Evolutionary conservation across 2,329 filamentous ascomycete genomes (phyloP).

Genomic region (Lasiodiplodia theobromae): DNA sequence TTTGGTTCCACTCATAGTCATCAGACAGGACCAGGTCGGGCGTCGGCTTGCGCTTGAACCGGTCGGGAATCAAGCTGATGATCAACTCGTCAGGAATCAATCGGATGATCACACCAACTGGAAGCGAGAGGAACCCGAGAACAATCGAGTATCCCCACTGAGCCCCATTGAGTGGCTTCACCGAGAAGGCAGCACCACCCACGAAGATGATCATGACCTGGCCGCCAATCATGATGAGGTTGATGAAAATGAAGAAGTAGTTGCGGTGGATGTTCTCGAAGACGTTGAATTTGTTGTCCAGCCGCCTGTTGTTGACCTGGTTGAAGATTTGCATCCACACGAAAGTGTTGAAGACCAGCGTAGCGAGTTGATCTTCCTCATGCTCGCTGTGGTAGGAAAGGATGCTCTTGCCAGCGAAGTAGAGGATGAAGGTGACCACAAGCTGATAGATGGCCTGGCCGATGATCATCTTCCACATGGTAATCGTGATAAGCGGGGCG

Average conservation of each 20-base stretch:
- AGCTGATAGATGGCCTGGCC: slow-evolving; percentile 83
- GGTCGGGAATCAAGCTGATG: slow-evolving; percentile 49
- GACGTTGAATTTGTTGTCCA: slow-evolving; percentile 95
- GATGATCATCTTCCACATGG: slow-evolving; percentile 75
- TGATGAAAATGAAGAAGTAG: slow-evolving; percentile 88
- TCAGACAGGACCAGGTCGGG: slow-evolving; percentile 54
- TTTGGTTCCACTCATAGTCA: slow-evolving; percentile 69
- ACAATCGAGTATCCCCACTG: slow-evolving; percentile 91
- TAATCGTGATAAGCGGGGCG: slow-evolving; percentile 80
- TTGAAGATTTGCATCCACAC: slow-evolving; percentile 99
- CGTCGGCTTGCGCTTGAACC: slow-evolving; percentile 51
- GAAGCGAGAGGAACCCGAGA: slow-evolving; percentile 83
- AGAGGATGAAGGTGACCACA: slow-evolving; percentile 73
- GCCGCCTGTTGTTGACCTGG: slow-evolving; percentile 92
- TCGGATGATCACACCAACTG: slow-evolving; percentile 81
- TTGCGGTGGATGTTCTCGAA: slow-evolving; percentile 88
- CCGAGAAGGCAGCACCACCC: slow-evolving; percentile 81
- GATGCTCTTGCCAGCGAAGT: slow-evolving; percentile 71
- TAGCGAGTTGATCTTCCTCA: slow-evolving; percentile 64
- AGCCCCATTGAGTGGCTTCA: slow-evolving; percentile 70
- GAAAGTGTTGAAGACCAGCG: slow-evolving; percentile 96
- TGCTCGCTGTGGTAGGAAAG: slow-evolving; percentile 62
- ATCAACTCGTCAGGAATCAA: slow-evolving; percentile 78
- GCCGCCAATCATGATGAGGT: slow-evolving; percentile 83
- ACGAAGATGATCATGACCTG: slow-evolving; percentile 91